Conservation (phyloP, 2,329 filamentous ascomycete genomes). For the Cordyceps cicadae region DNA sequence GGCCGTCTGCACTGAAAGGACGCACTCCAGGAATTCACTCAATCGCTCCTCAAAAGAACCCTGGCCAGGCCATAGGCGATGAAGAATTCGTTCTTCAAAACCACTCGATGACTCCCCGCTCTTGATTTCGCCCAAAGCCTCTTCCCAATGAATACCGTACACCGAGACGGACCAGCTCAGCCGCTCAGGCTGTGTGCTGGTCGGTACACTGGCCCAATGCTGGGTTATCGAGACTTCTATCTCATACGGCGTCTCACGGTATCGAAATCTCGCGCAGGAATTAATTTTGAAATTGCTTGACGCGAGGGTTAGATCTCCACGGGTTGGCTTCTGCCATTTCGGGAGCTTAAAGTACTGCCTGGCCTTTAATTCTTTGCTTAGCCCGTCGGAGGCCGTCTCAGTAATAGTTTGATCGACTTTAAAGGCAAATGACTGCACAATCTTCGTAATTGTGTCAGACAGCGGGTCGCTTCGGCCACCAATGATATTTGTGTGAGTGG, state of each 20-base stretch:
- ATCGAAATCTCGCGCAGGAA: conserved; percentile 22
- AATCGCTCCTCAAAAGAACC: conserved; percentile 22
- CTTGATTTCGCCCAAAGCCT: conserved; percentile 23
- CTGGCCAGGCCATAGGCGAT: conserved; percentile 26
- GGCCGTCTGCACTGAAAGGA: conserved; percentile 16
- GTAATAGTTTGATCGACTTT: neutral
- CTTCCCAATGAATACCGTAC: conserved; percentile 30
- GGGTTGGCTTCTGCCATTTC: conserved; percentile 9
- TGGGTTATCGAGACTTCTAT: conserved; percentile 26
- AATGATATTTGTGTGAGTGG: conserved; percentile 14
- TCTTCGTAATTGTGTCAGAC: neutral
- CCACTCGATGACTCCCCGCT: conserved; percentile 20
- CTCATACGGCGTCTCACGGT: conserved; percentile 23
- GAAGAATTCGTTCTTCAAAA: conserved; percentile 22
- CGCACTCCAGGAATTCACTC: conserved; percentile 21
- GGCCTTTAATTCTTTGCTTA: neutral
- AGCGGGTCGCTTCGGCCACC: neutral
- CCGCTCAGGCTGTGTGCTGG: conserved; percentile 14
- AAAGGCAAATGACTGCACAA: neutral
- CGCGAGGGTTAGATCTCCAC: neutral
- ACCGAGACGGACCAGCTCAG: conserved; percentile 25
- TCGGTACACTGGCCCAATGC: conserved; percentile 19
- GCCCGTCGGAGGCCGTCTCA: too few relatives aligned
- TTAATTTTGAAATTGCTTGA: conserved; percentile 16
- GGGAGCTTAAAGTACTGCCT: conserved; percentile 3